These are phyloP conservation scores for Cenchrus fungigraminus DNA, from an alignment of 176 grass and related monocot genomes.

Conservation along the genomic window DNA sequence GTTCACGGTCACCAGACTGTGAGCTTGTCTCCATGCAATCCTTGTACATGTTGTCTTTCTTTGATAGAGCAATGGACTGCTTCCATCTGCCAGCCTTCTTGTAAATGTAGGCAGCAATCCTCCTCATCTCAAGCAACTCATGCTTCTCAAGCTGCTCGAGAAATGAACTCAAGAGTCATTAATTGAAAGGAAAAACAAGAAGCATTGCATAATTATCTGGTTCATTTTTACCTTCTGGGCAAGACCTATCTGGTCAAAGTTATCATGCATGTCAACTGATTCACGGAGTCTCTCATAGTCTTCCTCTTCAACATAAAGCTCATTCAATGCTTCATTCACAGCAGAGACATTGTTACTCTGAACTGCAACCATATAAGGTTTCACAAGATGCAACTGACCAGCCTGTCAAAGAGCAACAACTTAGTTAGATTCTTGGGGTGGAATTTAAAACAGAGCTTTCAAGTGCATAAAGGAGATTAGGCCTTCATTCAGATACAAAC, in stretches of 20 bases:
- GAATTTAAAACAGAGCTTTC: background rate
- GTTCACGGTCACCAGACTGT: constrained; percentile 86
- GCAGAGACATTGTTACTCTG: constrained; percentile 97
- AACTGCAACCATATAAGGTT: constrained; percentile 98
- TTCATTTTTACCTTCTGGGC: constrained; percentile 77
- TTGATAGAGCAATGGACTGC: constrained; percentile 89
- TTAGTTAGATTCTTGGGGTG: constrained; percentile 17
- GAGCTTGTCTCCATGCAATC: constrained; percentile 99
- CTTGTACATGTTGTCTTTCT: constrained; percentile 98
- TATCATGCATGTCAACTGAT: constrained; percentile 98
- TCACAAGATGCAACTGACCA: constrained; percentile 90
- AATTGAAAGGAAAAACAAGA: constrained; percentile 21
- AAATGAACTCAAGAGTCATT: constrained; percentile 32
- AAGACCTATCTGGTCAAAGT: constrained; percentile 99
- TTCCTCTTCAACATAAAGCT: constrained; percentile 96
- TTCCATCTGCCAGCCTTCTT: constrained; percentile 99
- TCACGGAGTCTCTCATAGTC: constrained; percentile 94
- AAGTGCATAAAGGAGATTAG: constrained; percentile 1
- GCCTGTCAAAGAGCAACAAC: constrained; percentile 59
- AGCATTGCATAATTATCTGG: background rate
- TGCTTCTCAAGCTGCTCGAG: constrained; percentile 89
- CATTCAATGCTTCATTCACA: constrained; percentile 98
- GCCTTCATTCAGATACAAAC: constrained; percentile 44
- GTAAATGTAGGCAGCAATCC: constrained; percentile 98
- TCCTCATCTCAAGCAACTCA: constrained; percentile 98